These are phyloP conservation scores for Malus orientalis DNA, from an alignment of 306 rosid genomes.

Conservation along the genomic window DNA sequence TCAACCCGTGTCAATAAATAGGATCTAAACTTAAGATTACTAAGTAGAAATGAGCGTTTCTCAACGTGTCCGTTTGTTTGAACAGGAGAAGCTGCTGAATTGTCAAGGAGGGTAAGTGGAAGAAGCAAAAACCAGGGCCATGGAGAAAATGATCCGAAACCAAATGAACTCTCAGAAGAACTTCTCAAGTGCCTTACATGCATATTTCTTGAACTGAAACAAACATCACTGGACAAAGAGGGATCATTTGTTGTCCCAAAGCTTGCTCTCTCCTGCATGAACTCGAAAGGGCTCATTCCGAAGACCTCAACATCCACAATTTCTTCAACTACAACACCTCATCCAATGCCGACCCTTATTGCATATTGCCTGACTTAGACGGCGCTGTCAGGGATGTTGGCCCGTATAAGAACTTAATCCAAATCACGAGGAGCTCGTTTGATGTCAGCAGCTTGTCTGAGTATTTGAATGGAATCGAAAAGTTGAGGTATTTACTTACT, in stretches of 20 bases:
- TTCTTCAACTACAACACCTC: slow-evolving; percentile 39
- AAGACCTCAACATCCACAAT: slow-evolving; percentile 54
- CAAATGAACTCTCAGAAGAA: slow-evolving; percentile 83
- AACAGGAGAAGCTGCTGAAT: slow-evolving; percentile 35
- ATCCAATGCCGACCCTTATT: slow-evolving; percentile 52
- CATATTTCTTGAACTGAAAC: slow-evolving; percentile 72
- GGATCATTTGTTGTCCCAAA: slow-evolving; percentile 53
- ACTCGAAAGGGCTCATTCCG: slow-evolving; percentile 51
- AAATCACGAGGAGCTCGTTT: slow-evolving; percentile 50
- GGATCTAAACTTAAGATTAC: too few species aligned
- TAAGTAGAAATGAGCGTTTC: too few species aligned
- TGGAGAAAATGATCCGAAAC: slow-evolving; percentile 25
- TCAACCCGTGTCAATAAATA: too few species aligned
- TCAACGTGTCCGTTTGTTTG: not conserved
- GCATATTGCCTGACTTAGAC: slow-evolving; percentile 51
- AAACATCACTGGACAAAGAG: slow-evolving; percentile 40
- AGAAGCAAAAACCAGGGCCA: slow-evolving; percentile 33
- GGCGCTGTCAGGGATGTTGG: slow-evolving; percentile 56
- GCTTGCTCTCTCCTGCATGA: slow-evolving; percentile 59
- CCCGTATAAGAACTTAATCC: slow-evolving; percentile 71
- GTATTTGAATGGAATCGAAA: slow-evolving; percentile 38
- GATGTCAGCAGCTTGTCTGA: slow-evolving; percentile 40
- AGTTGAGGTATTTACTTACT: slow-evolving; percentile 46
- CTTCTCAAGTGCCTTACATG: slow-evolving; percentile 54
- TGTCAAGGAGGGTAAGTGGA: slow-evolving; percentile 41